Base-by-base conservation (phyloP, 495 filamentous ascomycete genomes). In the Xylaria palmicola region DNA sequence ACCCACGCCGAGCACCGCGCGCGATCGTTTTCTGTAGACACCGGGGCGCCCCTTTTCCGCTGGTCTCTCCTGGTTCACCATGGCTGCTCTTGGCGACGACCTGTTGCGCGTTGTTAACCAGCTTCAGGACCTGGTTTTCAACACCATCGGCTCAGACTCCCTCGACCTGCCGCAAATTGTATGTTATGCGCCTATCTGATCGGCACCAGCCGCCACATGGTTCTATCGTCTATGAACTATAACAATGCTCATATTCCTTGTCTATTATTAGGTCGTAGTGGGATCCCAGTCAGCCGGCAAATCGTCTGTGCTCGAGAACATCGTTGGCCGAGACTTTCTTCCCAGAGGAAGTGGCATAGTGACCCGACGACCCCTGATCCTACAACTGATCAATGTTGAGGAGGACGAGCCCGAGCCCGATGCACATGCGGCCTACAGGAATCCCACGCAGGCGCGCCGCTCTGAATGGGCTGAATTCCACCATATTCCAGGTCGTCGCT, bases 301-400 rank as follows among this genome's bases (percentile, higher is more conserved):
- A 77, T 98, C 94, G n/a, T 98, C 94, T 15, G 94, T 99, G 19
- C 85, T 99, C 57, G 94, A 99, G 76, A 99, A 99, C 70, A 97
- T 99, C 65, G 94, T 99, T 65, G 94, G 95, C 50, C 85, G 94
- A 72, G 94, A 99, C 74, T 99, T 99, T 70, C 81, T 99, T 30
- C 94, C 94, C 57, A 90, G 94, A 71, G 94, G 94, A 64, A 95
- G 91, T 68, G 94, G 94, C 67, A 98, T 99, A 74, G 93, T 97
- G 44, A 99, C 94, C 24, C 83, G 94, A 56, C 82, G 94, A 65
- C 94, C 94, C 9, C 83, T 99, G 64, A 97, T 99, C 65, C 83
- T 99, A 26, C 94, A 99, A 75, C 87, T 99, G 62, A 98, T 99
- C 83, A 99, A 99, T 67, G 86, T 99, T 39, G 91, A 93, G 19